A percentile compares a stretch with the other conserved stretches of the same genome.
Evolutionary conservation across 306 rosid species (phyloP).

Genomic region (Glycine soja): DNA sequence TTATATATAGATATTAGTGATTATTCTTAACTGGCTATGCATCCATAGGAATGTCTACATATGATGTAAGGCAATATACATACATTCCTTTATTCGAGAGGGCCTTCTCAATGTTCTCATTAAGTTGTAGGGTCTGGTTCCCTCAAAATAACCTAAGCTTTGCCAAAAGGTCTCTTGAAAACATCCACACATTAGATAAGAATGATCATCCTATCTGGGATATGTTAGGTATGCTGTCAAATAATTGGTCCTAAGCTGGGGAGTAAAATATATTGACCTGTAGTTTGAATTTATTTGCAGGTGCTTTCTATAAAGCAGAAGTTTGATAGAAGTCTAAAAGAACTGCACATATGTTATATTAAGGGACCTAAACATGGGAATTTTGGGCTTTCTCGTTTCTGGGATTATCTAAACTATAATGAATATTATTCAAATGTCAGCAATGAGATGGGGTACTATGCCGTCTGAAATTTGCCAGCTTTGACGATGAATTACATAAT

Average conservation of each 20-base stretch:
- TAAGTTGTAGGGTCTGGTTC: constrained; percentile 31
- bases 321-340: constrained; percentile 76
- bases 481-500: background rate
- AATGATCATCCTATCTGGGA: constrained; percentile 21
- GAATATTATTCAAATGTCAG: constrained; percentile 63
- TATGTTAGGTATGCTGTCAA: background rate
- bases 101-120: constrained; percentile 26
- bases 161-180: constrained; percentile 30
- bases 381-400: constrained; percentile 74
- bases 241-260: constrained; percentile 7
- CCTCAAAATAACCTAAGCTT: constrained; percentile 20
- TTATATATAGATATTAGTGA: background rate
- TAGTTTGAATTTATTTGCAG: constrained; percentile 58
- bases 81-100: constrained; percentile 11
- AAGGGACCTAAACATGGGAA: constrained; percentile 76
- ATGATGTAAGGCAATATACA: constrained; percentile 12
- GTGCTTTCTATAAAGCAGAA: constrained; percentile 71
- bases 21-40: background rate
- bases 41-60: background rate
- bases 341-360: constrained; percentile 66
- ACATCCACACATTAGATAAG: constrained; percentile 33
- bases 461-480: constrained; percentile 39
- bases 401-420: constrained; percentile 84
- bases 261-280: constrained; percentile 7
- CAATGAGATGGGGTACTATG: constrained; percentile 54